Evolutionary conservation across 1,284 basidiomycete genomes (phyloP).

Genomic region (Paramarasmius palmivorus): DNA sequence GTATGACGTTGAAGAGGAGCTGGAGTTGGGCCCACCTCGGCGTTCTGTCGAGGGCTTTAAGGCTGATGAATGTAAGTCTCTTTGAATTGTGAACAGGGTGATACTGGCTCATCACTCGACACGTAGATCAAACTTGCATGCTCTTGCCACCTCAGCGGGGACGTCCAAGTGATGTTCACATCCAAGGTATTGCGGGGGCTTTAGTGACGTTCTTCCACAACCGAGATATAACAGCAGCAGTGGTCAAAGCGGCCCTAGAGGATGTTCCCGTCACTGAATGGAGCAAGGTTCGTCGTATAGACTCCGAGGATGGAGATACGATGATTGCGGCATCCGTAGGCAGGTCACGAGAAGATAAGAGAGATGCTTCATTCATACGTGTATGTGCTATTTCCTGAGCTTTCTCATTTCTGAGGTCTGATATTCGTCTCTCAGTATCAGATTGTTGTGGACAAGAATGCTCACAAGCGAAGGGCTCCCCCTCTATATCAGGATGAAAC

Average conservation of each 20-base stretch:
- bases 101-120: too few relatives aligned
- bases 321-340: constrained; percentile 24
- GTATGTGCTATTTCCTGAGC: constrained; percentile 20
- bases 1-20: too few relatives aligned
- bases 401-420: neutral
- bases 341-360: constrained; percentile 17
- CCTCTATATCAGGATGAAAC: constrained; percentile 13
- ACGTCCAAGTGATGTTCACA: too few relatives aligned
- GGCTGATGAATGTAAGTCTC: too few relatives aligned
- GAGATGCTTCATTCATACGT: constrained; percentile 31
- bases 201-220: neutral
- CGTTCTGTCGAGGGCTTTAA: too few relatives aligned
- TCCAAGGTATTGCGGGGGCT: constrained; percentile 19
- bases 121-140: too few relatives aligned
- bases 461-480: neutral
- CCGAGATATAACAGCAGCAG: neutral
- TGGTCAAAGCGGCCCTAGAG: neutral
- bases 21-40: too few relatives aligned
- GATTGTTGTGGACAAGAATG: constrained; percentile 25
- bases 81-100: too few relatives aligned
- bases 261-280: constrained; percentile 20
- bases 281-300: constrained; percentile 27
- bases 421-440: constrained; percentile 23
- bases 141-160: too few relatives aligned
- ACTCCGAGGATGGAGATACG: constrained; percentile 30